Base-by-base conservation (phyloP, 768 basidiomycete genomes). In the Imleria badia region DNA sequence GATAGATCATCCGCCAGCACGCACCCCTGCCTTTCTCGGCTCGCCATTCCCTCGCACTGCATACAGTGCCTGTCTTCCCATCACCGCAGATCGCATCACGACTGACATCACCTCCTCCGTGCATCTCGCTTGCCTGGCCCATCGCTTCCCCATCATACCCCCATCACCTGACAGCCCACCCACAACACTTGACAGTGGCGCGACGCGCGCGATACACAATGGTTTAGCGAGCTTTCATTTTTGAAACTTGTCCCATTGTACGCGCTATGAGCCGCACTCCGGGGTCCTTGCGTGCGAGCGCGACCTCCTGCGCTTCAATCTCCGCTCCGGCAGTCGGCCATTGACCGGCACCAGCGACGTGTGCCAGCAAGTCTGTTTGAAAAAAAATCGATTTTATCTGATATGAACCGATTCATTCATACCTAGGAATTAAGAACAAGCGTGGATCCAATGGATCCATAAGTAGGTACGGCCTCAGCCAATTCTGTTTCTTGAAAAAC, bases 11-110 rank as follows among this genome's bases (percentile, higher is more conserved):
- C 35, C 22, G 42, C 54, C 47, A 39, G 44, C 38, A 39, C 49
- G 31, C 42, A 41, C 48, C 19, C 29, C 22, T 42, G 26, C 52
- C 45, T 42, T 41, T 51, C 38, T 42, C n/a, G 33, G 38, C 29
- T 19, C 8, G 3, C 12, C 29, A 19, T 36, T 14, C 12, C 51
- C 19, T n/a, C 2, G 8, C 42, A n/a, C n/a, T n/a, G n/a, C n/a
- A n/a, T n/a, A n/a, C n/a, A n/a, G 47, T 14, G 35, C 43, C 31
- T 45, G 38, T 20, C 34, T 41, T 51, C 48, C 59, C 56, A 56
- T 56, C 58, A 61, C 45, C 57, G 53, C 60, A 61, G 57, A 61
- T 61, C 58, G 20, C 49, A 62, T 61, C 61, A 62, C 17, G 8
- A 3, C 48, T 52, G 60, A 60, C 60, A 55, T 55, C 52, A 61